Evolutionary conservation across 2,329 filamentous ascomycete species (phyloP), one percentile per base, ranked within the genome.

Genomic region (Mycogone perniciosa): DNA sequence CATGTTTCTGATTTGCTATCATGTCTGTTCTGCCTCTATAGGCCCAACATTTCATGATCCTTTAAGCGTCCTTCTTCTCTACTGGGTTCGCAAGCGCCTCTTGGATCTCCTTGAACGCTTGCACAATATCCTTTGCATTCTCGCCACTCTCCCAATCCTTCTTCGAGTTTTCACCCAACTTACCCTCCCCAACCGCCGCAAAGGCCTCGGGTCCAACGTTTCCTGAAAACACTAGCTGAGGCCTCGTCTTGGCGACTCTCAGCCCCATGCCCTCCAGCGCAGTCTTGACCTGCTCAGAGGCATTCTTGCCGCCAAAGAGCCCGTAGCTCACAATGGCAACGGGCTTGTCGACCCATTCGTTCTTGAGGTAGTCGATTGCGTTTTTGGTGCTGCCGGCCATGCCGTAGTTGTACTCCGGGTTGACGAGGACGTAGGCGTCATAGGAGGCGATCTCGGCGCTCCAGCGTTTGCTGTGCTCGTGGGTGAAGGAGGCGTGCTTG

Each of bases 281-380:
- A 1, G 29, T 31, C 26, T 43, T 46, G 44, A 51, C 44, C 49
- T 46, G 44, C 27, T 46, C 49, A 4, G 49, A 46, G 5, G 49
- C 49, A 2, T 10, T 43, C 27, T 53, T 50, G 29, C 72, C 74
- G 33, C 74, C 73, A 4, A 59, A 6, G 3, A 71, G 70, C 7
- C 80, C 79, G 64, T 82, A 82, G 52, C 69, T 76, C 30, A 83
- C 69, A 47, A 82, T 68, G 45, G 68, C 64, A 27, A 69, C 71
- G 0, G 78, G 75, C 60, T 82, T 82, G 7, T 73, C 76, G 30
- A 64, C 71, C 76, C 76, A 81, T 59, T 81, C 79, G 60, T 81
- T 64, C 55, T 70, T 73, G 7, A 84, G 70, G 61, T 79, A 82
- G 61, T 83, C 80, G 54, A 84, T 73, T 20, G 79, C 79, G 61